Evolutionary conservation across 1,139 yeast species (phyloP), one percentile per base, ranked within the genome.

Genomic region (Geotrichum histeridarum): DNA sequence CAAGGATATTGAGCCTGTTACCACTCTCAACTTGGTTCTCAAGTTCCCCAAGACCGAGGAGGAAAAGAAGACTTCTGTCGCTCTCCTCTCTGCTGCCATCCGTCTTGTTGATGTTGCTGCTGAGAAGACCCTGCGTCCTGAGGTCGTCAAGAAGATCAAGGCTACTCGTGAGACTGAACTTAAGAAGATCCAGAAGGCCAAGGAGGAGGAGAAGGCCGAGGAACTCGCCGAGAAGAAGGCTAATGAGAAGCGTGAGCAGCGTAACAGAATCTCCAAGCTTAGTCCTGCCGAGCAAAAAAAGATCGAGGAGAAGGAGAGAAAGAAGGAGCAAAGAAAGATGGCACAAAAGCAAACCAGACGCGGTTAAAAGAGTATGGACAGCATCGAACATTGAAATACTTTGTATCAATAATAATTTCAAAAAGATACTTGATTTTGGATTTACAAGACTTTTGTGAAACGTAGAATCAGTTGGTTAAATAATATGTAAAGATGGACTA

Each of bases 101-200:
- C 72, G 70, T 54, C 66, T 81, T 48, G 77, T 82, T 50, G 93
- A 85, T 67, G 67, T 70, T 55, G 72, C 81, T 59, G 79, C 77
- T 42, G 64, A 70, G 50, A 75, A 73, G 68, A 64, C 70, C 53
- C 72, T 71, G 66, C 68, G 77, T 57, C 67, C 87, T 18, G 97
- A 90, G 68, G 77, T 91, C 56, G 73, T 82, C 61, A 85, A 82
- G 70, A 91, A 87, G 74, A 77, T 89, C 58, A 82, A 78, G 67
- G 83, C 80, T 63, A 77, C 85, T 50, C 83, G 95, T 72, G 95
- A 90, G 66, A 75, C 70, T 15, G 95, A 85, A 70, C 65, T 78
- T 54, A 70, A 77, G 58, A 85, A 84, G 73, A 72, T 85, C 60
- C 74, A 75, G 60, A 84, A 80, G 70, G 66, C 74, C 36, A 71